These are phyloP conservation scores for Massarina eburnea DNA, from an alignment of 2,329 filamentous ascomycete species.

Conservation along the genomic window DNA sequence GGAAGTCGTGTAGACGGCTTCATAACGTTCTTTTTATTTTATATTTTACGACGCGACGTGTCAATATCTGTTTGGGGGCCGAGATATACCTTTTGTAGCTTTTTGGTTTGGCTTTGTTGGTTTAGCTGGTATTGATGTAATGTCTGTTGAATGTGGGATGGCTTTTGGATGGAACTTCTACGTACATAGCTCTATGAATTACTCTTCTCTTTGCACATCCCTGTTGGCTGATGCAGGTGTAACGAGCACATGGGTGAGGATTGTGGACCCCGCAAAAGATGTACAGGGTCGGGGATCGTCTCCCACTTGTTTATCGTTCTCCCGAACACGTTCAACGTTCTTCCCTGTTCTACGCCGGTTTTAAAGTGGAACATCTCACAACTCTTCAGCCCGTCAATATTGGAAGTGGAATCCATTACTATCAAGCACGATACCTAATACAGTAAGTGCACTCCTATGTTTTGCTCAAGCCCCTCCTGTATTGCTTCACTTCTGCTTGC, in stretches of 20 bases:
- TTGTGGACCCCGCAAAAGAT: too few species aligned
- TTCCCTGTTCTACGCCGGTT: too few species aligned
- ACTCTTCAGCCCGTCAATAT: too few species aligned
- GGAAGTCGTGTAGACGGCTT: conserved; percentile 25
- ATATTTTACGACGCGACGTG: conserved; percentile 12
- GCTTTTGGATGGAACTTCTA: not conserved
- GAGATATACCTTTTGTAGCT: conserved; percentile 16
- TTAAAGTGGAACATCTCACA: too few species aligned
- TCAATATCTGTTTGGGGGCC: conserved; percentile 24
- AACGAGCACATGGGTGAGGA: too few species aligned
- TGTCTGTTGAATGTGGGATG: conserved; percentile 1
- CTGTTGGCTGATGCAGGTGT: too few species aligned
- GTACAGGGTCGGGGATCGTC: too few species aligned
- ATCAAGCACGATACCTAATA: not conserved
- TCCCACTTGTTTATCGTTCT: too few species aligned
- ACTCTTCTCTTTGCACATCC: too few species aligned
- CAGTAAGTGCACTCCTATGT: not conserved
- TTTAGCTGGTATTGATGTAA: not conserved
- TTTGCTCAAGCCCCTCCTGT: not conserved
- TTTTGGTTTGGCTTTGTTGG: conserved; percentile 3
- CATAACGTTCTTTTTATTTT: conserved; percentile 37
- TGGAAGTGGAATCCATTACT: too few species aligned
- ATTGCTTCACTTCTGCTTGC: conserved; percentile 31
- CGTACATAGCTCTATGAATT: too few species aligned
- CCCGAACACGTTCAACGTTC: too few species aligned